Evolutionary conservation across 2,329 filamentous ascomycete species (phyloP), one percentile per base, ranked within the genome.

Genomic region (Pseudogymnoascus sp.): DNA sequence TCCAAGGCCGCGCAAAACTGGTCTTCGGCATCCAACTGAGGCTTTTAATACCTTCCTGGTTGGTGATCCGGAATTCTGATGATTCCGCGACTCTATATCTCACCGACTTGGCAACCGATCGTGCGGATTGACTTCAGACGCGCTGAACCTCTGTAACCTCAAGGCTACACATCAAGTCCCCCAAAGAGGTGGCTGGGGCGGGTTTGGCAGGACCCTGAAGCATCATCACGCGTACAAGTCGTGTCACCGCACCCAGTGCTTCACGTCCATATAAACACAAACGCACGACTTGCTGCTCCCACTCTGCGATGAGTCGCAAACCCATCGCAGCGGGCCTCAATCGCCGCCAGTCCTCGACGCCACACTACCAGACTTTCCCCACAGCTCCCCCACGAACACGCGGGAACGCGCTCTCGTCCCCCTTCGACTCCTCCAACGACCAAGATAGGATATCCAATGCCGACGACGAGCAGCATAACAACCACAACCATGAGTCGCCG

Each of bases 311-410:
- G 43, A 50, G 43, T 50, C 43, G 43, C 43, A 50, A 16, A n/a
- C 24, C 43, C 43, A 16, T 50, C 24, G 24, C 6, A 8, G 14
- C 24, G 24, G 60, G 60, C 37, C 60, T 28, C 33, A 61, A 64
- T 28, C 28, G 28, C 7, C 28, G 28, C 28, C 28, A 31, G 28
- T 10, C 7, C 41, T 74, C 75, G 16, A 74, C 81, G 19, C 79
- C 86, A 67, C 87, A 88, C 72, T 95, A 93, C 76, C 89, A 93
- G 70, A 93, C 90, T 6, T 93, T 95, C 70, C 89, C 90, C 2
- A 89, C 88, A 0, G 82, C 85, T 35, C 89, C 90, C 14, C 89
- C 90, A 11, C 85, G 84, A 68, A 84, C 84, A 1, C 84, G 87
- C 2, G 84, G 85, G 53, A 65, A 64, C 64, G 72, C 71, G 61